These are phyloP conservation scores for Asterochloris erici DNA, from an alignment of 139 green algal species.

Conservation along the genomic window DNA sequence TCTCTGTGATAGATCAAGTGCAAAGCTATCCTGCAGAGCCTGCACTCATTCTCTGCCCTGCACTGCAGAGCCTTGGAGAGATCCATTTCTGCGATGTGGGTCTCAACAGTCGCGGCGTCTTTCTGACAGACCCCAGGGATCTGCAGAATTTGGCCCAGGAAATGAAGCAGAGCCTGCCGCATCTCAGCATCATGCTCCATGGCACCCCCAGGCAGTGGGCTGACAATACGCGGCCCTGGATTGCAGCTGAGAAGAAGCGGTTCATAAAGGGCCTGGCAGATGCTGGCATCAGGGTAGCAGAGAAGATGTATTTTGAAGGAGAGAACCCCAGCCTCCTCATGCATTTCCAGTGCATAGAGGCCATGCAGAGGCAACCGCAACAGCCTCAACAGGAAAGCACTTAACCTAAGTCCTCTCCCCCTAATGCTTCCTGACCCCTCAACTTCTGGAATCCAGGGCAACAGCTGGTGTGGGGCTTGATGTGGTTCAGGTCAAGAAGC, in stretches of 20 bases:
- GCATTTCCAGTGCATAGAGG: slow-evolving; percentile 42
- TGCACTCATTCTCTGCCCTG: background rate
- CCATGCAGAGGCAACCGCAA: slow-evolving; percentile 14
- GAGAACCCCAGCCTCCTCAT: slow-evolving; percentile 23
- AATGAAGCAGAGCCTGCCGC: background rate
- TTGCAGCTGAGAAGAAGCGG: slow-evolving; percentile 32
- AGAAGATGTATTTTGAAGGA: slow-evolving; percentile 31
- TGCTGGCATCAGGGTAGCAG: slow-evolving; percentile 13
- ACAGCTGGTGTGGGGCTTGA: too few species aligned
- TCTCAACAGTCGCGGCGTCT: slow-evolving; percentile 51
- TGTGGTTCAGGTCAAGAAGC: too few species aligned
- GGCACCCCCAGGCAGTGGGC: slow-evolving; percentile 53
- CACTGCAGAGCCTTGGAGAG: slow-evolving; percentile 4
- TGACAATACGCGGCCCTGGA: slow-evolving; percentile 38
- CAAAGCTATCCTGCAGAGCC: background rate
- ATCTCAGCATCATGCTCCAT: slow-evolving; percentile 30
- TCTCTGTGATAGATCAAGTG: background rate
- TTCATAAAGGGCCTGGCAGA: slow-evolving; percentile 17
- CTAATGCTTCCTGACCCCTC: too few species aligned
- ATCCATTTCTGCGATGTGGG: slow-evolving; percentile 62
- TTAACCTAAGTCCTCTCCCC: too few species aligned
- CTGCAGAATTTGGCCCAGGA: background rate
- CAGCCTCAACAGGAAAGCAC: background rate
- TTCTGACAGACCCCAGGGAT: slow-evolving; percentile 30
- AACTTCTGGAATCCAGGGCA: too few species aligned